Conservation (phyloP, 352 stramenopile genomes). For the Albugo candida region DNA sequence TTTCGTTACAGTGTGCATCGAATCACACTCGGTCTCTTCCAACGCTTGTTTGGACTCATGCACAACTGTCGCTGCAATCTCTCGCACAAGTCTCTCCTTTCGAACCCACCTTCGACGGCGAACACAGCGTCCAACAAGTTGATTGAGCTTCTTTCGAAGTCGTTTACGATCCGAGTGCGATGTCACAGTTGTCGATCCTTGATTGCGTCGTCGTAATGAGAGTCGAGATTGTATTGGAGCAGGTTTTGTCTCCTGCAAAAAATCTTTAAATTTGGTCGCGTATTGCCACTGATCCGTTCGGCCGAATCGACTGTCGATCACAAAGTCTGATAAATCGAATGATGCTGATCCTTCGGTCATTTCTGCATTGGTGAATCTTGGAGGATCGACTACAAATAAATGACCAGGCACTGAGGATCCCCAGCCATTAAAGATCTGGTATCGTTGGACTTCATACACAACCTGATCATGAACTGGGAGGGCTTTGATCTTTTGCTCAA, state of each 20-base stretch:
- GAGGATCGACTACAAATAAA: conserved; percentile 55
- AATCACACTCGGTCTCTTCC: too few species aligned
- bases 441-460: conserved; percentile 71
- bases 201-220: background rate
- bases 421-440: conserved; percentile 70
- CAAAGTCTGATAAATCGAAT: conserved; percentile 55
- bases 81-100: conserved; percentile 19
- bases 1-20: too few species aligned
- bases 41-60: too few species aligned
- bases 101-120: conserved; percentile 60
- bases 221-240: too few species aligned
- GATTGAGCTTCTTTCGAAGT: conserved; percentile 69
- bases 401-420: conserved; percentile 52
- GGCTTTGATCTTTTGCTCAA: conserved; percentile 45
- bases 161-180: conserved; percentile 18
- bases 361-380: conserved; percentile 49
- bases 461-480: conserved; percentile 34
- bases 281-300: conserved; percentile 67
- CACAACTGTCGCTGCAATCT: too few species aligned
- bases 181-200: background rate
- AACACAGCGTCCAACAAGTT: conserved; percentile 57
- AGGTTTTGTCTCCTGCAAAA: conserved; percentile 18
- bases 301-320: conserved; percentile 57
- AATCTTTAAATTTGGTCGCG: conserved; percentile 72
- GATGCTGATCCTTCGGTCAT: conserved; percentile 39